phyloP scores from a whole-genome alignment of 176 grass and related monocot species.

The Poa pratensis region DNA sequence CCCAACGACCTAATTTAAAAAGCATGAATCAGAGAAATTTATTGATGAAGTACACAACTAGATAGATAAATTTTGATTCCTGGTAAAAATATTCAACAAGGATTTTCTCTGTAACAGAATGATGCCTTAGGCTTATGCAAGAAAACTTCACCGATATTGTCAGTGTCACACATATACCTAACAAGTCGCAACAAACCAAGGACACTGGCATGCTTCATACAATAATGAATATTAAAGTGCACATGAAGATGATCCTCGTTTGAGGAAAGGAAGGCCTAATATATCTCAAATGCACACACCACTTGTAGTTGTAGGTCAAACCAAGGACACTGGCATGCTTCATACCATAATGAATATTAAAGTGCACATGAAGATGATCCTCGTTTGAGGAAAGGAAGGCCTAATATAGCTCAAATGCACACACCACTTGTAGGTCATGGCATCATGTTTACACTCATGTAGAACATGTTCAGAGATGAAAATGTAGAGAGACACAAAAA shows the following conservation, averaged over 20 bases:
- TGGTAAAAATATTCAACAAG: conserved; percentile 32
- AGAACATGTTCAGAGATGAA: not conserved
- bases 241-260: not conserved
- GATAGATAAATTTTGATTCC: conserved; percentile 30
- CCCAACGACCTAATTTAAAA: conserved; percentile 64
- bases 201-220: not conserved
- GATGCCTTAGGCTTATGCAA: not conserved
- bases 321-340: not conserved
- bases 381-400: not conserved
- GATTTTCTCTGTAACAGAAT: not conserved
- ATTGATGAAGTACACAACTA: conserved; percentile 20
- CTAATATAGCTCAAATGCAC: conserved; percentile 18
- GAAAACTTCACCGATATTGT: not conserved
- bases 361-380: not conserved
- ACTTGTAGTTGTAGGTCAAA: not conserved
- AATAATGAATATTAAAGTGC: not conserved
- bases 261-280: conserved; percentile 3
- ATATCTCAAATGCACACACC: conserved; percentile 17
- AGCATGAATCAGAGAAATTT: conserved; percentile 28
- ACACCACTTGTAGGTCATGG: not conserved
- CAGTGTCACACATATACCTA: not conserved
- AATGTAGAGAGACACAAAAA: conserved; percentile 1
- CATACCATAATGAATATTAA: not conserved
- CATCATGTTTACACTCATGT: conserved; percentile 5
- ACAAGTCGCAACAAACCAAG: not conserved